phyloP scores from a whole-genome alignment of 768 basidiomycete species.

The Russula abietina region DNA sequence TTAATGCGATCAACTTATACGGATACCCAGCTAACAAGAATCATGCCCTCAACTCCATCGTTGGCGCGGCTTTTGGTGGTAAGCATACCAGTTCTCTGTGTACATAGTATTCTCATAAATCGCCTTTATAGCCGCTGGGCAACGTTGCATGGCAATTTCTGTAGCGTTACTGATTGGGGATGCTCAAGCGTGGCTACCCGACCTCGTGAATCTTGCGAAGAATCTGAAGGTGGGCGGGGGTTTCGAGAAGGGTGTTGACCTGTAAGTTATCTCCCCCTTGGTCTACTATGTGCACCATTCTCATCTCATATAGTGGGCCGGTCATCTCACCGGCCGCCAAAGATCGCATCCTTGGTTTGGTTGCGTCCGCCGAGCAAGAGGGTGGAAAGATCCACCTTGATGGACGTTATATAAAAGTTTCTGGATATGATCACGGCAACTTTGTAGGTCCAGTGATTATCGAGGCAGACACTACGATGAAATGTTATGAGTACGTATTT shows the following conservation, averaged over 20 bases:
- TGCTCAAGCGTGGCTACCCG: conserved; percentile 75
- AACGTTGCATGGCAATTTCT: conserved; percentile 95
- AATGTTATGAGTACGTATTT: conserved; percentile 67
- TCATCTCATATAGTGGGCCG: conserved; percentile 47
- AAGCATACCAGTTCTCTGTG: conserved; percentile 22
- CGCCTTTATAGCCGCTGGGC: conserved; percentile 69
- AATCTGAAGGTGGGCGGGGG: conserved; percentile 82
- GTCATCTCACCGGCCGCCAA: conserved; percentile 81
- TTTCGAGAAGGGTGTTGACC: conserved; percentile 79
- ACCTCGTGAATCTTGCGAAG: conserved; percentile 74
- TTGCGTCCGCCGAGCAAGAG: conserved; percentile 67
- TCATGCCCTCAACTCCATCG: conserved; percentile 81
- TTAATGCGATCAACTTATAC: neutral
- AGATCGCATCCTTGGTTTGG: conserved; percentile 64
- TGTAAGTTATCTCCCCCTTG: conserved; percentile 45
- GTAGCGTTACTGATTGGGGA: conserved; percentile 85
- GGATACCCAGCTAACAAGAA: conserved; percentile 76
- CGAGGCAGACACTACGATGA: conserved; percentile 77
- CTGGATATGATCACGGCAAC: conserved; percentile 80
- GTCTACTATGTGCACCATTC: conserved; percentile 1
- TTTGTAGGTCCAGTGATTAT: conserved; percentile 92
- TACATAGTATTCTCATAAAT: conserved; percentile 25
- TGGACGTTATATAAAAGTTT: conserved; percentile 64
- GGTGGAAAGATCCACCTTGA: conserved; percentile 86
- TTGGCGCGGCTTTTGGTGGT: conserved; percentile 93